These are phyloP conservation scores for Fusarium burgessii DNA, from an alignment of 2,329 filamentous ascomycete species.

Conservation along the genomic window DNA sequence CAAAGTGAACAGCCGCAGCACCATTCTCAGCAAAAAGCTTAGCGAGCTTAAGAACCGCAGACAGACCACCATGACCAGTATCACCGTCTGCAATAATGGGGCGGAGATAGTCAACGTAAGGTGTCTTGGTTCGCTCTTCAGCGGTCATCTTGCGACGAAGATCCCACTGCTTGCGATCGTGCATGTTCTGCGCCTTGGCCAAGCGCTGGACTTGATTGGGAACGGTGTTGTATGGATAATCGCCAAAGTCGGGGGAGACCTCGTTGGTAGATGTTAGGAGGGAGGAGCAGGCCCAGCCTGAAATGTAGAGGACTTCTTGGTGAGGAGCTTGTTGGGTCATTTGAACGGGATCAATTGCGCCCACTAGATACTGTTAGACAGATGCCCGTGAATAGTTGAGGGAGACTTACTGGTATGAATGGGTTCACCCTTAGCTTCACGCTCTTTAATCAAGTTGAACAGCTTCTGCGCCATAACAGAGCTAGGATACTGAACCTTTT, in stretches of 20 bases:
- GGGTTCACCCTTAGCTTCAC: conserved; percentile 81
- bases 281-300: conserved; percentile 97
- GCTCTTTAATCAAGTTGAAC: conserved; percentile 87
- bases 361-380: conserved; percentile 73
- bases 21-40: conserved; percentile 98
- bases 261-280: conserved; percentile 95
- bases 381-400: too few relatives aligned
- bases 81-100: conserved; percentile 98
- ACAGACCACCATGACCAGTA: conserved; percentile 92
- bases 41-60: conserved; percentile 92
- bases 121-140: conserved; percentile 78
- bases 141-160: conserved; percentile 80
- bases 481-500: conserved; percentile 90
- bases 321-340: conserved; percentile 98
- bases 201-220: conserved; percentile 97
- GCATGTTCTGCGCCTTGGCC: conserved; percentile 96
- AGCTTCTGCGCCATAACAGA: conserved; percentile 96
- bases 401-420: conserved; percentile 84
- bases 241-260: conserved; percentile 96
- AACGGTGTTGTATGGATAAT: conserved; percentile 99
- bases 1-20: conserved; percentile 95
- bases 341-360: conserved; percentile 97
- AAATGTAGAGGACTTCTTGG: conserved; percentile 96
- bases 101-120: conserved; percentile 91
- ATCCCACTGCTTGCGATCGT: conserved; percentile 97